Evolutionary conservation across 2,329 filamentous ascomycete genomes (phyloP), one percentile per base, ranked within the genome.

Genomic region (Fusarium clavum): DNA sequence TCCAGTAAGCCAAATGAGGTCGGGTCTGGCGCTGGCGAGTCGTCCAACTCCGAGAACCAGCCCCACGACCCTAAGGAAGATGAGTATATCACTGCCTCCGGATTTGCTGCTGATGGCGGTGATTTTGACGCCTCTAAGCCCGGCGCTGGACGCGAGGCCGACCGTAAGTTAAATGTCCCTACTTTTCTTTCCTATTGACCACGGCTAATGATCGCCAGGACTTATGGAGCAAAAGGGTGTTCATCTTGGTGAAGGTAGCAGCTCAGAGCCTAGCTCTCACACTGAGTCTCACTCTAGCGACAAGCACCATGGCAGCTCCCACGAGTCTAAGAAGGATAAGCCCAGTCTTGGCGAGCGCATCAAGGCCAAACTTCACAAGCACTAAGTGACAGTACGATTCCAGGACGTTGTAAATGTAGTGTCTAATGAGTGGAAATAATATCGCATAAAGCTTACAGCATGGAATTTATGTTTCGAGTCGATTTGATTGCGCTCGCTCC

Each of bases 81-180:
- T 75, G 75, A 86, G 72, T 86, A 86, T 62, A 83, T 90, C 67
- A 87, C 85, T 78, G 85, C 84, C 24, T 84, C 83, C 1, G 90
- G 90, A 1, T 77, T 91, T 29, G 79, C 82, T 34, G 88, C 89
- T 18, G 90, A 93, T 41, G 90, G 90, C 1, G 90, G 90, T 8
- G 84, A 92, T 71, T 91, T 92, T 75, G 90, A 92, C 72, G 89
- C 87, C 6, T 81, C 84, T 10, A 86, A 86, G 63, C 86, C 89
- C 0, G 90, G 90, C 13, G 91, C 91, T 13, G 90, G 89, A 5
- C 81, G 79, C 38, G 91, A 93, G 77, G 90, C 90, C 65, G 89
- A 91, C 70, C 85, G 91, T 90, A 79, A 80, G 85, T 83, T 32
- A 20, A 34, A 44, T 16, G 8, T 25, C 10, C 5, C 5, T 32